Evolutionary conservation across 2,329 filamentous ascomycete genomes (phyloP), one percentile per base, ranked within the genome.

Genomic region (Fusarium marasasianum): DNA sequence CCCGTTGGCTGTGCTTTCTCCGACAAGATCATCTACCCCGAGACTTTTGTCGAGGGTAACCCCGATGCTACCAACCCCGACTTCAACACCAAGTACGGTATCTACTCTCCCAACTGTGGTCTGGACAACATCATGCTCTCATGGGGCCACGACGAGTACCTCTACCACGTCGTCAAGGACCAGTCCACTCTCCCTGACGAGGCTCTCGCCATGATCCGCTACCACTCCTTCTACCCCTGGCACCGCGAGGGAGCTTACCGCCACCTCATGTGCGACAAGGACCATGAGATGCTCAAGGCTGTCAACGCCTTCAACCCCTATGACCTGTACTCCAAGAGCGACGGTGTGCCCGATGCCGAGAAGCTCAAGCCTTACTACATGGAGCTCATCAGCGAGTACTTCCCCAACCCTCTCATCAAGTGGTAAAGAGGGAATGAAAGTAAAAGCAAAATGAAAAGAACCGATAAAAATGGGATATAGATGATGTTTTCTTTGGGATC

Each of bases 221-320:
- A 97, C 84, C 95, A 98, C 84, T 94, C 91, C 11, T 97, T 97
- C 84, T 98, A 98, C 84, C 92, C 95, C 22, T 98, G 94, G 95
- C 95, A 97, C 84, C 90, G 88, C 70, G 91, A 92, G 81, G 92
- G 92, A 62, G 94, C 93, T 12, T 98, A 98, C 84, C 83, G 84
- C 69, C 90, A 94, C 83, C 89, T 97, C 82, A 97, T 97, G 94
- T 89, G 92, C 81, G 91, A 92, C 69, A 92, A 95, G 80, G 95
- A 98, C 78, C 84, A 92, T 82, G 87, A 88, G 78, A 95, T 97
- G 91, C 85, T 97, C 77, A 89, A 90, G 79, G 94, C 94, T 14
- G 94, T 97, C 56, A 89, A 90, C 82, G 94, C 93, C 1, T 97
- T 98, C 84, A 97, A 97, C 81, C 94, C 94, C 0, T 98, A 97